phyloP scores from a whole-genome alignment of 495 filamentous ascomycete genomes.

The Aspergillus haitiensis region DNA sequence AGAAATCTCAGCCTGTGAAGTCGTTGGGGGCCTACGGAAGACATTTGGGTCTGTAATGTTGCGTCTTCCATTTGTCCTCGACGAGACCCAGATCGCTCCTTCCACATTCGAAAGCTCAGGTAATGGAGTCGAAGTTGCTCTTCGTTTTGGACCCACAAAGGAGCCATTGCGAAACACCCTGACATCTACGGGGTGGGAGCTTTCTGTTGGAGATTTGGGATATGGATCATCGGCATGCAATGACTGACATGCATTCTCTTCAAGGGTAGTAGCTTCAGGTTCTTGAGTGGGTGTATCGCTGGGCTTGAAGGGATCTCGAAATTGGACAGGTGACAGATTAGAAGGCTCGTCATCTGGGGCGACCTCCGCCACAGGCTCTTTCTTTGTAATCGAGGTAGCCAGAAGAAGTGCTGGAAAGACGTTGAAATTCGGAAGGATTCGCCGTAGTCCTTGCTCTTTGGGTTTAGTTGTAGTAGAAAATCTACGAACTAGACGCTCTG shows the following conservation, averaged over 20 bases:
- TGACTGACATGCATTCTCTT: constrained; percentile 22
- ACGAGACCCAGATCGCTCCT: constrained; percentile 26
- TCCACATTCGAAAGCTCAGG: constrained; percentile 29
- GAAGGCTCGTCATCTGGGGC: constrained; percentile 6
- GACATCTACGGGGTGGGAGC: constrained; percentile 22
- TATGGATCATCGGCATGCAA: constrained; percentile 32
- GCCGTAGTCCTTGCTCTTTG: constrained; percentile 29
- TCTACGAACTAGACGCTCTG: constrained; percentile 39
- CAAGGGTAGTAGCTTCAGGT: constrained; percentile 11
- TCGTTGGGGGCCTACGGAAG: constrained; percentile 36
- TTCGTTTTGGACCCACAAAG: constrained; percentile 37
- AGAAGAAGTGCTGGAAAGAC: constrained; percentile 41
- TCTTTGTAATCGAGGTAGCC: constrained; percentile 37
- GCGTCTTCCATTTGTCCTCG: constrained; percentile 32
- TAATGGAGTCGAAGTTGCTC: constrained; percentile 37
- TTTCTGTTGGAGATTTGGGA: constrained; percentile 25
- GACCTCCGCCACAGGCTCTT: constrained; percentile 10
- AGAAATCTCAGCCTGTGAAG: constrained; percentile 24
- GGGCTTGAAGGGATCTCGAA: constrained; percentile 40
- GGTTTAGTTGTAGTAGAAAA: constrained; percentile 32
- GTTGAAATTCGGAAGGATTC: constrained; percentile 29
- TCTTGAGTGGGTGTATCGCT: constrained; percentile 2
- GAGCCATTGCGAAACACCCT: constrained; percentile 30
- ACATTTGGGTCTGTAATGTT: constrained; percentile 47
- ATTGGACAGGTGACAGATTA: constrained; percentile 29